Evolutionary conservation across 139 green algal genomes (phyloP).

Genomic region (Penium margaritaceum): DNA sequence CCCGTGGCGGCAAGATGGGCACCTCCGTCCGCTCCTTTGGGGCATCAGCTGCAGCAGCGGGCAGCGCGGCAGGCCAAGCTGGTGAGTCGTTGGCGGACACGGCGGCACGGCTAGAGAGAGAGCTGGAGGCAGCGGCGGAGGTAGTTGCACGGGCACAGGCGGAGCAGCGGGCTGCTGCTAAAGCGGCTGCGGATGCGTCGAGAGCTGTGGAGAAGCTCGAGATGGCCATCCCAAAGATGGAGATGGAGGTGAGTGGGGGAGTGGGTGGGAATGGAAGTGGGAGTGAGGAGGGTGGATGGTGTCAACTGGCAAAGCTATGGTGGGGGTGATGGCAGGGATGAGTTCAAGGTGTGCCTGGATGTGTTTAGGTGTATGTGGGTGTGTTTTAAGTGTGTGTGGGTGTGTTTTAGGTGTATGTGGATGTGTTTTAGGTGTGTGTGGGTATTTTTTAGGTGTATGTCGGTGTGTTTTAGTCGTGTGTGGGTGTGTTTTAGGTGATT

Average conservation of each 20-base stretch:
- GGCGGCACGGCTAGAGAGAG: constrained; percentile 21
- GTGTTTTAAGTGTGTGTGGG: too few relatives aligned
- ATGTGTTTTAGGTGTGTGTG: too few relatives aligned
- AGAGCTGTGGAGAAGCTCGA: constrained; percentile 55
- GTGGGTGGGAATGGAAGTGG: too few relatives aligned
- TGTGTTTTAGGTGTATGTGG: too few relatives aligned
- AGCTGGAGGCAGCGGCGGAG: constrained; percentile 36
- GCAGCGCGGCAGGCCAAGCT: not conserved
- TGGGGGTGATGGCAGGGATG: too few relatives aligned
- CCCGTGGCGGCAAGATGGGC: constrained; percentile 71
- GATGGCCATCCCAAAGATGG: constrained; percentile 64
- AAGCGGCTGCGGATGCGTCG: constrained; percentile 54
- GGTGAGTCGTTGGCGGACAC: not conserved
- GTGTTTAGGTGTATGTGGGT: too few relatives aligned
- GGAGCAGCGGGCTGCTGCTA: constrained; percentile 29
- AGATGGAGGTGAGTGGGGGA: constrained; percentile 62
- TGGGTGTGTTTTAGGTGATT: too few relatives aligned
- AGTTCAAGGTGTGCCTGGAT: too few relatives aligned
- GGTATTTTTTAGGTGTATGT: too few relatives aligned
- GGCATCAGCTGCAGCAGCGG: constrained; percentile 51
- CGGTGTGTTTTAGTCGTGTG: too few relatives aligned
- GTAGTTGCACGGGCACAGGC: not conserved
- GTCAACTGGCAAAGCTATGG: not conserved
- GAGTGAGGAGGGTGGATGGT: constrained; percentile 15
- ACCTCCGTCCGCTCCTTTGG: constrained; percentile 9